A percentile compares a stretch with the other conserved stretches of the same genome.
phyloP scores from a whole-genome alignment of 495 filamentous ascomycete genomes.

The Evernia prunastri region DNA sequence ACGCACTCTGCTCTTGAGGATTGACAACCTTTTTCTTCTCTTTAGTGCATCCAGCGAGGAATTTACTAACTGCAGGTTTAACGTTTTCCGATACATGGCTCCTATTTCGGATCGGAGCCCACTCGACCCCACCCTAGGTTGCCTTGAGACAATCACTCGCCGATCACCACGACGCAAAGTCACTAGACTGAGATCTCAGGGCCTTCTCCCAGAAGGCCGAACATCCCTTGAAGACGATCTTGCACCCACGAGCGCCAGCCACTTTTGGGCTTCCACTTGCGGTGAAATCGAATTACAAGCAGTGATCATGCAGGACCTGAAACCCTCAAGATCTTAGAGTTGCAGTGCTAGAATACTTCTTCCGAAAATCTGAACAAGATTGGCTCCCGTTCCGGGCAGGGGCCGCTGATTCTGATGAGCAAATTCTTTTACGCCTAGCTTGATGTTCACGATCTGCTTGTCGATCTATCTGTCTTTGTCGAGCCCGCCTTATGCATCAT shows the following conservation, averaged over 20 bases:
- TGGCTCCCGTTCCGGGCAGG: too few species aligned
- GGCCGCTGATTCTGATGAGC: too few species aligned
- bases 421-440: too few species aligned
- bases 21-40: not conserved
- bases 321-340: too few species aligned
- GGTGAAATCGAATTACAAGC: too few species aligned
- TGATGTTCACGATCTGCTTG: too few species aligned
- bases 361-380: too few species aligned
- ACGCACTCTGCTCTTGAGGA: not conserved
- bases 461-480: too few species aligned
- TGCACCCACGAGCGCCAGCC: not conserved
- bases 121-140: not conserved
- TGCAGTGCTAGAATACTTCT: too few species aligned
- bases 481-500: too few species aligned
- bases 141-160: not conserved
- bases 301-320: too few species aligned
- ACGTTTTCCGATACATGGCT: conserved; percentile 1
- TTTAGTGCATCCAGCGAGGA: conserved; percentile 2
- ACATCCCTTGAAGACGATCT: not conserved
- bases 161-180: not conserved
- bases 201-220: not conserved
- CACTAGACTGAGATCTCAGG: not conserved
- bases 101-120: not conserved
- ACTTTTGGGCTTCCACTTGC: not conserved
- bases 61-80: not conserved